A percentile compares a stretch with the other conserved stretches of the same genome.
Evolutionary conservation across 257 asterid genomes (phyloP).

Genomic region (Scutellaria baicalensis): DNA sequence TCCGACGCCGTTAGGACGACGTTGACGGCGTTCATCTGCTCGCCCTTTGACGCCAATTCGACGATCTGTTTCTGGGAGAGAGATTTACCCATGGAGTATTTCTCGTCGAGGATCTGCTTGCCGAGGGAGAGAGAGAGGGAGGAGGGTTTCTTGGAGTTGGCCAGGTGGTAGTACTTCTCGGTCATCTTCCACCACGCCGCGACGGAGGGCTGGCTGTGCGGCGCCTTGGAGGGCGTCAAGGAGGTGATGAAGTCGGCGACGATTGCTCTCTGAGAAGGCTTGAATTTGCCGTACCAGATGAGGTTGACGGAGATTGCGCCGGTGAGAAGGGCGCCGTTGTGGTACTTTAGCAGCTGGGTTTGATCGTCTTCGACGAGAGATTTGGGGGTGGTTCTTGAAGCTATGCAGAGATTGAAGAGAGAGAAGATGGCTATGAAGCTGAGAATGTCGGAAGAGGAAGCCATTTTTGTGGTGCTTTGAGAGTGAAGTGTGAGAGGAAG

Average conservation of each 20-base stretch:
- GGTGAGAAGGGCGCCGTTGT: slow-evolving; percentile 58
- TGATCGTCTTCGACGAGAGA: slow-evolving; percentile 7
- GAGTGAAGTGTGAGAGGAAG: background rate
- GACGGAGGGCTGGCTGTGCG: slow-evolving; percentile 42
- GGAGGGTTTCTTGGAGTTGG: slow-evolving; percentile 27
- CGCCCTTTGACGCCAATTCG: slow-evolving; percentile 46
- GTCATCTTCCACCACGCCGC: slow-evolving; percentile 66
- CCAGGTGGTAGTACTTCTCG: slow-evolving; percentile 51
- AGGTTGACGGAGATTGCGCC: slow-evolving; percentile 59
- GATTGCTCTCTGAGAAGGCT: slow-evolving; percentile 56
- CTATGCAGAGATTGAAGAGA: slow-evolving; percentile 6
- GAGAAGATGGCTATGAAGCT: background rate
- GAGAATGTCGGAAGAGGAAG: slow-evolving; percentile 1
- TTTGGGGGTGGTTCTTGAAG: slow-evolving; percentile 8
- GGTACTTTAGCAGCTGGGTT: slow-evolving; percentile 35
- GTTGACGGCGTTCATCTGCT: slow-evolving; percentile 41
- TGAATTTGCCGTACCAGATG: slow-evolving; percentile 69
- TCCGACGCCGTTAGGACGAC: slow-evolving; percentile 52
- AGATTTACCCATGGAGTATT: slow-evolving; percentile 50
- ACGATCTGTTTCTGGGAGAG: slow-evolving; percentile 44
- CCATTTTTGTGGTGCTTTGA: background rate
- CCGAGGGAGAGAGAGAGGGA: slow-evolving; percentile 34
- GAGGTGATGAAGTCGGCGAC: slow-evolving; percentile 64
- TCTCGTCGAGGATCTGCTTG: slow-evolving; percentile 34
- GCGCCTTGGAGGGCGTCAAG: slow-evolving; percentile 16